Evolutionary conservation across 371 early-diverging fungal species (phyloP).

Genomic region (Mucor saturninus): DNA sequence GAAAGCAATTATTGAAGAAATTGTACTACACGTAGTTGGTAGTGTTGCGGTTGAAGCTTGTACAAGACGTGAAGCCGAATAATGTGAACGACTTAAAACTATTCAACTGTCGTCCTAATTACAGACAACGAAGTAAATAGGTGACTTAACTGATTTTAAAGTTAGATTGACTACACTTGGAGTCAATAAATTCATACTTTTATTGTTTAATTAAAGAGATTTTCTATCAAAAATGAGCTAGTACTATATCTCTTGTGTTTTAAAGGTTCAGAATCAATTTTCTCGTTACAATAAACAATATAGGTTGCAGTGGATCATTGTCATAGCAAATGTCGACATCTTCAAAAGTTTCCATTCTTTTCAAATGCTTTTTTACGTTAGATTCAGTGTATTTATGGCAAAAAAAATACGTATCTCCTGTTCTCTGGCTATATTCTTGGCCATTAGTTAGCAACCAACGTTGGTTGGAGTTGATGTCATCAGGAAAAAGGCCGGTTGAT

Average conservation of each 20-base stretch:
- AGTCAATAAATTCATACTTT: constrained; percentile 4
- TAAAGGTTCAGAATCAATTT: background rate
- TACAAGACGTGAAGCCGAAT: no score
- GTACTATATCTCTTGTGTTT: constrained; percentile 20
- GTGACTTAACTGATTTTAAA: constrained; percentile 17
- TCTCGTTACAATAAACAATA: background rate
- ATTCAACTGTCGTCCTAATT: constrained; percentile 25
- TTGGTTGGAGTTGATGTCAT: no score
- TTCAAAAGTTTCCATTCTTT: constrained; percentile 4
- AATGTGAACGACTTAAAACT: constrained; percentile 17
- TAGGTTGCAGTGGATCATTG: background rate
- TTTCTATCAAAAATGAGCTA: constrained; percentile 20
- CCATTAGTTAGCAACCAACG: no score
- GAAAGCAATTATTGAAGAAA: constrained; percentile 12
- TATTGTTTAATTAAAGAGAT: constrained; percentile 13
- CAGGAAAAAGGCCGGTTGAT: no score
- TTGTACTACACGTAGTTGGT: no score
- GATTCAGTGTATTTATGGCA: background rate
- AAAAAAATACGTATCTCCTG: constrained; percentile 1
- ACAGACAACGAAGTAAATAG: constrained; percentile 23
- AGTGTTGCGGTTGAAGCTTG: no score
- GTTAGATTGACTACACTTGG: constrained; percentile 7
- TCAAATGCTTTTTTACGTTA: background rate
- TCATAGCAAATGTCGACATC: constrained; percentile 6
- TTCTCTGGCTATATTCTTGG: background rate